Base-by-base conservation (phyloP, 108 stramenopile species). In the Nitzschia sp. region DNA sequence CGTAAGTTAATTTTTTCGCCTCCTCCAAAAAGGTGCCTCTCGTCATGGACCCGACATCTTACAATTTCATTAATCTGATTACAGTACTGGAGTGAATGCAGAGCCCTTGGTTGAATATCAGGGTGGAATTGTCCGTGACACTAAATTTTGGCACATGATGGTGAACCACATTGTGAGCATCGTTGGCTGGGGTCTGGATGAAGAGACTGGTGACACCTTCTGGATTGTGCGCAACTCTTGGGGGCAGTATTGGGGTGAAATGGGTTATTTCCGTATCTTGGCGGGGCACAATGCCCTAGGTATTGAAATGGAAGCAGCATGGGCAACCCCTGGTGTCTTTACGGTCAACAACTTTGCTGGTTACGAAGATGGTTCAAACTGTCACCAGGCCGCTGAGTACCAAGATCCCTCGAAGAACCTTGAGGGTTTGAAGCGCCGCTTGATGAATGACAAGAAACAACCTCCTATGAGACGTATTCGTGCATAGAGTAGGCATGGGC, bases 141-240 rank as follows among this genome's bases (percentile, higher is more conserved):
- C 77, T 11, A 84, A 95, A 71, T 71, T 78, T 35, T 45, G 57
- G 18, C 73, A 74, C 51, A 71, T 85, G n/a, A 18, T 66, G 19
- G 75, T 88, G 28, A 96, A 97, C 74, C 98, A 98, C 72, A 91
- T 96, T 70, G 88, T 98, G 45, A 81, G 85, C 36, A 94, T 97
- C 71, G 86, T 83, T 25, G 98, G 98, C 6, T 98, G 92, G 95
- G 98, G 79, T 61, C 66, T 74, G 11, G 83, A 90, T 34, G 36
- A 46, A 15, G 69, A 71, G 53, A 80, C 79, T 46, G 75, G 65
- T 33, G 64, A 79, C 32, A 59, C 85, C 35, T 95, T 94, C 68
- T 96, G 95, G 95, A 95, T 96, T 77, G 85, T 95, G 0, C 71
- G 95, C 47, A 98, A 98, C 74, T 81, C 76, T 24, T 95, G 79